These are phyloP conservation scores for Pleurotus eryngii DNA, from an alignment of 768 basidiomycete genomes.

Conservation along the genomic window DNA sequence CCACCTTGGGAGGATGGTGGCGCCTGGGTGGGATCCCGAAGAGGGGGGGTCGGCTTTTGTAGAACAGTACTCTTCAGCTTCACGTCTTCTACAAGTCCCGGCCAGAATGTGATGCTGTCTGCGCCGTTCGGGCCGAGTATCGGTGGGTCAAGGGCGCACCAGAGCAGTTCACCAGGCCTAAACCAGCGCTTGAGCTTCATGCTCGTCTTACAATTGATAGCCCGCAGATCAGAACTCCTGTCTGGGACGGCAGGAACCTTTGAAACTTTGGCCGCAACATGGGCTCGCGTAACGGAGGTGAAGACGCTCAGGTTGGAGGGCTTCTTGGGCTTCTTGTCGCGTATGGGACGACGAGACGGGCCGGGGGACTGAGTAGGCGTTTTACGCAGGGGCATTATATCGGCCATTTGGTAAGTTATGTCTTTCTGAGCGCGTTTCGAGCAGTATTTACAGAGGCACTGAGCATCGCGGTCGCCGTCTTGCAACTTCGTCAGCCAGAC, in stretches of 20 bases:
- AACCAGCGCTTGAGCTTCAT: slow-evolving; percentile 55
- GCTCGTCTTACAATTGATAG: slow-evolving; percentile 42
- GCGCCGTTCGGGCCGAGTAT: slow-evolving; percentile 39
- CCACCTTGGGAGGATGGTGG: slow-evolving; percentile 17
- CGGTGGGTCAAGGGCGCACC: slow-evolving; percentile 56
- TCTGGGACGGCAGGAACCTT: slow-evolving; percentile 56
- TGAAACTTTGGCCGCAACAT: slow-evolving; percentile 26
- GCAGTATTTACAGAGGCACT: slow-evolving; percentile 79
- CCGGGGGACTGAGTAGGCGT: slow-evolving; percentile 17
- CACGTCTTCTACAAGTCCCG: slow-evolving; percentile 61
- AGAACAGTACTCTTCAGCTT: slow-evolving; percentile 44
- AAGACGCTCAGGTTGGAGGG: slow-evolving; percentile 15
- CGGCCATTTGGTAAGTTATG: slow-evolving; percentile 56
- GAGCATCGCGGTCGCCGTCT: slow-evolving; percentile 42
- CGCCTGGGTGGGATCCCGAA: slow-evolving; percentile 5
- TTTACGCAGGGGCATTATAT: slow-evolving; percentile 21
- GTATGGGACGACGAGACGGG: slow-evolving; percentile 8
- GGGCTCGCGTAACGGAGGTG: slow-evolving; percentile 38
- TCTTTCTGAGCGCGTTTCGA: slow-evolving; percentile 64
- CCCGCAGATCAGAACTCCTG: slow-evolving; percentile 62
- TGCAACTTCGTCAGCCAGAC: slow-evolving; percentile 59
- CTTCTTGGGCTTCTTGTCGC: neutral
- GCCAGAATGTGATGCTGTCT: slow-evolving; percentile 67
- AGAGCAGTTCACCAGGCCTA: slow-evolving; percentile 67
- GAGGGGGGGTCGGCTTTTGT: slow-evolving; percentile 17